Evolutionary conservation across 805 yeast genomes (phyloP), one percentile per base, ranked within the genome.

Genomic region (Metschnikowia cerradonensis): DNA sequence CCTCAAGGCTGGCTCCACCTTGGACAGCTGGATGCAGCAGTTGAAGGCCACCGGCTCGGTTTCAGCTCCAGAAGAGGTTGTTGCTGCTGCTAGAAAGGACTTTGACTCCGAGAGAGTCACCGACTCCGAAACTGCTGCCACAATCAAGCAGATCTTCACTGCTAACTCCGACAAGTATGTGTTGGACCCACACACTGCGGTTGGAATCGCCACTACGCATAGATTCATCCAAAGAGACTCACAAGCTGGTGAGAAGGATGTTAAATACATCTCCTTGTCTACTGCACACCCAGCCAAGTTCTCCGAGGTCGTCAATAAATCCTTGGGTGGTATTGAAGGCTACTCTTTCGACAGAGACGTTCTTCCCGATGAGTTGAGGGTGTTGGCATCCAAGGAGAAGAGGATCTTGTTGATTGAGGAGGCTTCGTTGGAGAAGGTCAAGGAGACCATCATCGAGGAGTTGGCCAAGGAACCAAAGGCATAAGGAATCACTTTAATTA

Each of bases 231-330:
- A 73, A 14, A 64, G 69, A 46, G 82, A 78, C 55, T 62, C 67
- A 30, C 78, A 73, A 41, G 64, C 67, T 23, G 69, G 71, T 36
- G 62, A 55, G 8, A 52, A 67, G 20, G 64, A 73, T 30, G 69
- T 76, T 37, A 74, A 80, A 50, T 79, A 79, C 64, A 78, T 94
- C 41, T 87, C 96, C 4, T 80, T 94, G 52, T 87, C 97, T 10
- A 94, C 99, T 44, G 99, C 99, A 7, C 99, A 94, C 67, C 99
- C 99, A 40, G 99, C 99, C 53, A 94, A 94, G 72, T 94, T 94
- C 64, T 88, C 96, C 23, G 97, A 90, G 56, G 99, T 96, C 46
- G 99, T 94, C 23, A 86, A 91, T 68, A 73, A 79, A 60, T 90
- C 98, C 2, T 77, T 94, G 57, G 65, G 70, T 42, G 77, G 77